Evolutionary conservation across 805 yeast genomes (phyloP).

Genomic region (Torulaspora gathmanii): DNA sequence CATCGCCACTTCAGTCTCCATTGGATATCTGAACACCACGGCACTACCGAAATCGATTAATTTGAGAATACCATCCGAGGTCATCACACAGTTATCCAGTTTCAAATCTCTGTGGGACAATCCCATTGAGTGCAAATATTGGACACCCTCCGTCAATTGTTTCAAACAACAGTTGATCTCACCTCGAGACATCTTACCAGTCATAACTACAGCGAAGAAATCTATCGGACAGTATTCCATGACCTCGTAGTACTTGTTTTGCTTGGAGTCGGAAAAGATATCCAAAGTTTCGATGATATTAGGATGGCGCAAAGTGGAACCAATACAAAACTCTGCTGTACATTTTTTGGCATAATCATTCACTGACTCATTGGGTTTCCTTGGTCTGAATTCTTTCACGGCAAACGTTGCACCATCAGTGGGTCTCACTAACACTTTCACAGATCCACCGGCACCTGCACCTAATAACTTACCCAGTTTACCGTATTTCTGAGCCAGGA

Average conservation of each 20-base stretch:
- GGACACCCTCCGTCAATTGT: constrained; percentile 68
- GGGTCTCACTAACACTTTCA: constrained; percentile 63
- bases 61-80: constrained; percentile 66
- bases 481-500: constrained; percentile 59
- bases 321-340: constrained; percentile 85
- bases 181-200: constrained; percentile 73
- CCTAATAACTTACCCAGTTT: constrained; percentile 71
- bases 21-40: constrained; percentile 75
- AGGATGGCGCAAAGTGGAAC: constrained; percentile 76
- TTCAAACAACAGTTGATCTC: constrained; percentile 79
- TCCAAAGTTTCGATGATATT: constrained; percentile 76
- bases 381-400: constrained; percentile 74
- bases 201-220: constrained; percentile 83
- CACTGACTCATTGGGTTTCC: constrained; percentile 62
- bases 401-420: constrained; percentile 71
- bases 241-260: constrained; percentile 68
- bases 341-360: constrained; percentile 82
- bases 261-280: constrained; percentile 52
- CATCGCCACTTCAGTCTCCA: constrained; percentile 51
- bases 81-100: constrained; percentile 77
- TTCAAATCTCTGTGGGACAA: constrained; percentile 80
- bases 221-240: constrained; percentile 86
- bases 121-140: constrained; percentile 70
- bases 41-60: constrained; percentile 83
- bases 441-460: constrained; percentile 86